Conservation (phyloP, 495 filamentous ascomycete species). For the Tetracladium setigerum region DNA sequence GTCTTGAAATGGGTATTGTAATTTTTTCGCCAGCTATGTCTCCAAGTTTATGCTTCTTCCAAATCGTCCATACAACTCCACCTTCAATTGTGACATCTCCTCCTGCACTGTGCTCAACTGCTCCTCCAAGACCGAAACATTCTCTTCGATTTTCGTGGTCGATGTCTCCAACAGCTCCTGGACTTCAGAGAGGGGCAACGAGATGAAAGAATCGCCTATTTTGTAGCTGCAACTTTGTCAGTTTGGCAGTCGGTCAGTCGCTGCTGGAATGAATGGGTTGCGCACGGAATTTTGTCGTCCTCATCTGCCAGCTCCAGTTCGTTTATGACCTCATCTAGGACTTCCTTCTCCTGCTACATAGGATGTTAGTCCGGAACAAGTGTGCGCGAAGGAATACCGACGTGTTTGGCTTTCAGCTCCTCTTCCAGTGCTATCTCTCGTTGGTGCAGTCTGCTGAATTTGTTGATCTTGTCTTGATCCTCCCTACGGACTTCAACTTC, state of each 20-base stretch:
- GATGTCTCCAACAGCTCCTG: conserved; percentile 73
- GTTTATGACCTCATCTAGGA: conserved; percentile 82
- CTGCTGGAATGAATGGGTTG: conserved; percentile 3
- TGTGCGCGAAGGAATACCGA: conserved; percentile 32
- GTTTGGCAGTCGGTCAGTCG: background rate
- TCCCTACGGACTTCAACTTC: conserved; percentile 90
- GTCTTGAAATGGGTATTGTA: conserved; percentile 11
- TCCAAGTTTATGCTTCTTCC: conserved; percentile 94
- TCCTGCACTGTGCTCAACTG: conserved; percentile 65
- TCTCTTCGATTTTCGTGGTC: conserved; percentile 62
- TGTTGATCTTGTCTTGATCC: conserved; percentile 98
- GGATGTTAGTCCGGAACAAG: background rate
- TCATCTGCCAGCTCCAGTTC: conserved; percentile 95
- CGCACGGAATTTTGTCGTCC: conserved; percentile 84
- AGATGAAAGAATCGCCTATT: conserved; percentile 92
- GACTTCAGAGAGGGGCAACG: conserved; percentile 72
- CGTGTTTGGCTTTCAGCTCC: conserved; percentile 74
- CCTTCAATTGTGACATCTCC: conserved; percentile 82
- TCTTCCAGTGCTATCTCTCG: conserved; percentile 71
- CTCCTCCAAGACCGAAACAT: conserved; percentile 69
- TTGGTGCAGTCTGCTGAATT: conserved; percentile 91
- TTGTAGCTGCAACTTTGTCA: conserved; percentile 60
- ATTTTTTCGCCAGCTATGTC: conserved; percentile 39
- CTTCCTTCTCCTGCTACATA: conserved; percentile 94
- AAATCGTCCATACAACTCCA: conserved; percentile 87